Percentiles rank a stretch among this genome's conserved stretches.
Evolutionary conservation across 2,329 filamentous ascomycete species (phyloP).

Genomic region (Pseudogymnoascus sp.): DNA sequence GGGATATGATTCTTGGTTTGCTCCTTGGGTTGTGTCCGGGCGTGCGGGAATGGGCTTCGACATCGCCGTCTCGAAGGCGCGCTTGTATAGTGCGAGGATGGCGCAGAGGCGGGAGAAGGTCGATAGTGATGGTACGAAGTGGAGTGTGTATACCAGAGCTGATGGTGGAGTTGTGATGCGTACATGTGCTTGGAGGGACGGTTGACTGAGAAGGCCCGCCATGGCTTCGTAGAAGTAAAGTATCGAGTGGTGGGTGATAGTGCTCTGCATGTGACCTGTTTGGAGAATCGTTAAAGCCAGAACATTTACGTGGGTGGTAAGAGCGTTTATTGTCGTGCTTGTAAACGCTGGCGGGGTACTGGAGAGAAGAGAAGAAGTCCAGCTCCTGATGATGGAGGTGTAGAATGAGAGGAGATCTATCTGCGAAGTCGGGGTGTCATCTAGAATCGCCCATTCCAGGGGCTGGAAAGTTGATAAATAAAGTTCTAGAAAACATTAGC

Average conservation of each 20-base stretch:
- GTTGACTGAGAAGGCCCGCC: constrained; percentile 47
- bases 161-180: constrained; percentile 62
- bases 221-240: constrained; percentile 63
- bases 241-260: constrained; percentile 45
- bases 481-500: constrained; percentile 36
- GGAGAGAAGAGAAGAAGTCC: constrained; percentile 41
- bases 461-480: constrained; percentile 40
- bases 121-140: constrained; percentile 56
- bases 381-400: constrained; percentile 54
- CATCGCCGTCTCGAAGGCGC: constrained; percentile 60
- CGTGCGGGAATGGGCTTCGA: constrained; percentile 26
- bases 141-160: constrained; percentile 60
- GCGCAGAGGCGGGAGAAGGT: constrained; percentile 61
- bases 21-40: constrained; percentile 26
- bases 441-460: constrained; percentile 44
- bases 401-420: constrained; percentile 59
- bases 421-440: constrained; percentile 45
- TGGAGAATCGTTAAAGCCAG: constrained; percentile 55
- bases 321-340: constrained; percentile 28
- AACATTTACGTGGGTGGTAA: constrained; percentile 43
- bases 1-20: constrained; percentile 39
- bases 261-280: constrained; percentile 31
- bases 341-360: constrained; percentile 20
- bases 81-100: constrained; percentile 65
- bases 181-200: constrained; percentile 43